Percentiles rank a stretch among this genome's conserved stretches.
Evolutionary conservation across 306 rosid genomes (phyloP).

Genomic region (Spatholobus suberectus): DNA sequence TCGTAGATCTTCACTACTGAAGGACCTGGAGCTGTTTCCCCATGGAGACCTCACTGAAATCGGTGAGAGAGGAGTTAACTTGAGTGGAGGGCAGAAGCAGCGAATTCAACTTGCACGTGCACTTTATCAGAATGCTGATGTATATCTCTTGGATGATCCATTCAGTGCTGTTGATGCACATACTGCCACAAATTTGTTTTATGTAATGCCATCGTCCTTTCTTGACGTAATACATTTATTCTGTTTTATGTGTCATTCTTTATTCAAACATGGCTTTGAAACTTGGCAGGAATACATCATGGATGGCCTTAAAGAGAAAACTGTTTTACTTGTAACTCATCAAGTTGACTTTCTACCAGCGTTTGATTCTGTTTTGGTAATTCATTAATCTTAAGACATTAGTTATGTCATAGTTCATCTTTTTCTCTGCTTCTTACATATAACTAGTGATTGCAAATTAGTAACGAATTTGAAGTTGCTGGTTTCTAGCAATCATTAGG

Average conservation of each 20-base stretch:
- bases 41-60: conserved; percentile 53
- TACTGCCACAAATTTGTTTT: conserved; percentile 51
- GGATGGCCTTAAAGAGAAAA: conserved; percentile 53
- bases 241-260: background rate
- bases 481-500: background rate
- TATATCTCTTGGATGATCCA: conserved; percentile 69
- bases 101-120: conserved; percentile 91
- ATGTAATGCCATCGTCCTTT: conserved; percentile 36
- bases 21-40: conserved; percentile 64
- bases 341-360: conserved; percentile 65
- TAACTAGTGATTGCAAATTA: background rate
- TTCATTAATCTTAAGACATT: background rate
- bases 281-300: conserved; percentile 52
- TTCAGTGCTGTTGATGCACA: conserved; percentile 71
- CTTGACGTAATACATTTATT: background rate
- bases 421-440: background rate
- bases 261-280: background rate
- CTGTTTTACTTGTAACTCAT: conserved; percentile 59
- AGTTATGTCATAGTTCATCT: background rate
- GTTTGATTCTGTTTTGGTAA: conserved; percentile 53
- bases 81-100: conserved; percentile 89
- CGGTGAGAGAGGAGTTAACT: conserved; percentile 65
- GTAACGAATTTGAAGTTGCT: background rate
- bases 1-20: conserved; percentile 50
- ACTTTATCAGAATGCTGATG: conserved; percentile 68